Conservation (phyloP, 2,329 filamentous ascomycete genomes). For the Epichloe typhina region DNA sequence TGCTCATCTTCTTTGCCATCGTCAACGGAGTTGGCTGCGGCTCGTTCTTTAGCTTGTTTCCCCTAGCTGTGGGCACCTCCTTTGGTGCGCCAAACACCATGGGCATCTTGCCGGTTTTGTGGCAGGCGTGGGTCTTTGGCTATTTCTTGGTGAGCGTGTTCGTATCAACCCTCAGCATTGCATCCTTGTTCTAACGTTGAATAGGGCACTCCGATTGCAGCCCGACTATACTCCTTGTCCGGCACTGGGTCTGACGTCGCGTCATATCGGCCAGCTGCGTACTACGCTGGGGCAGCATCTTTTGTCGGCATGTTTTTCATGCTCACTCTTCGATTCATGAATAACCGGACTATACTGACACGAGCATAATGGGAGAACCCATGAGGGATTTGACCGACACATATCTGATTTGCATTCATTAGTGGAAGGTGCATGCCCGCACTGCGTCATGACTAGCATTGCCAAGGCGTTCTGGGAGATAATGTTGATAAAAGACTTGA, state of each 20-base stretch:
- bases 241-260: slow-evolving; percentile 7
- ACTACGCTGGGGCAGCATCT: slow-evolving; percentile 16
- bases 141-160: slow-evolving; percentile 14
- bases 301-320: slow-evolving; percentile 10
- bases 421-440: background rate
- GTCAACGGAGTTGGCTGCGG: slow-evolving; percentile 17
- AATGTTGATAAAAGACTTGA: background rate
- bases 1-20: slow-evolving; percentile 13
- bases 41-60: slow-evolving; percentile 17
- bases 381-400: too few relatives aligned
- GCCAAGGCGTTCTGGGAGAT: background rate
- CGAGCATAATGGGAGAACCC: slow-evolving; percentile 1
- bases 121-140: slow-evolving; percentile 16
- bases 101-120: slow-evolving; percentile 15
- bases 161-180: background rate
- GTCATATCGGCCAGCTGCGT: slow-evolving; percentile 14
- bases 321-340: slow-evolving; percentile 5
- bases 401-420: too few relatives aligned
- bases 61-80: slow-evolving; percentile 10
- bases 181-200: background rate
- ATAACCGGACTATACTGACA: background rate
- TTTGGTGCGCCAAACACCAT: slow-evolving; percentile 14
- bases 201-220: slow-evolving; percentile 16
- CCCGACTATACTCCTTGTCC: slow-evolving; percentile 13
- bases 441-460: background rate